Base-by-base conservation (phyloP, 345 rosid species). In the Clausena lansium region DNA sequence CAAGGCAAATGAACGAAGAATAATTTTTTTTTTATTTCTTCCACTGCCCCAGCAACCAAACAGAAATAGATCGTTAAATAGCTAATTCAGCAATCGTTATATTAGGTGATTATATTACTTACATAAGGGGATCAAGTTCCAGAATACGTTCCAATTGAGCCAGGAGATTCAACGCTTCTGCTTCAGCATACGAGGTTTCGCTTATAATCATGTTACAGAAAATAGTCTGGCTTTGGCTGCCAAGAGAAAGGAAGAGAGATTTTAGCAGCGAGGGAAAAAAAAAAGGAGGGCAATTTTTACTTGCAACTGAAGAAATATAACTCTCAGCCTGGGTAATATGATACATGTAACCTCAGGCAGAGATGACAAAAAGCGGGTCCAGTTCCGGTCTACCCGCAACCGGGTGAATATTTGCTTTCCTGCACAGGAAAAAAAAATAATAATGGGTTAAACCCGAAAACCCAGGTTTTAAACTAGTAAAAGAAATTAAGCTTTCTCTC, bases 111-210 rank as follows among this genome's bases (percentile, higher is more conserved):
- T 2, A 25, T 63, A 27, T 38, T 22, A 74, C 97, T 86, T 82
- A 93, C 99, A 93, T 91, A 65, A 86, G 87, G 64, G 94, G 89
- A 83, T 93, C 98, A 17, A 89, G 89, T 28, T 92, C 92, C 74
- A 93, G 82, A 79, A 93, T 84, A 50, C 50, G 75, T 79, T 91
- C 87, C 54, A 95, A 83, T 66, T 91, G 87, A 39, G 69, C 80
- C 86, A 92, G 81, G 63, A 90, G 84, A 66, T 71, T 80, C 72
- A 71, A 63, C 36, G 78, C 82, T 60, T 67, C 78, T 25, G 68
- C 80, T 58, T 77, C 82, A 55, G 75, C 63, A 67, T 24, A 27
- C 5, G 84, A 76, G 20, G 67, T 82, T 71, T 84, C 74, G 3
- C 77, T 67, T 93, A 84, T 89, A 10, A 76, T 75, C 95, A 87